Evolutionary conservation across 345 rosid genomes (phyloP).

Genomic region (Zanthoxylum bungeanum): DNA sequence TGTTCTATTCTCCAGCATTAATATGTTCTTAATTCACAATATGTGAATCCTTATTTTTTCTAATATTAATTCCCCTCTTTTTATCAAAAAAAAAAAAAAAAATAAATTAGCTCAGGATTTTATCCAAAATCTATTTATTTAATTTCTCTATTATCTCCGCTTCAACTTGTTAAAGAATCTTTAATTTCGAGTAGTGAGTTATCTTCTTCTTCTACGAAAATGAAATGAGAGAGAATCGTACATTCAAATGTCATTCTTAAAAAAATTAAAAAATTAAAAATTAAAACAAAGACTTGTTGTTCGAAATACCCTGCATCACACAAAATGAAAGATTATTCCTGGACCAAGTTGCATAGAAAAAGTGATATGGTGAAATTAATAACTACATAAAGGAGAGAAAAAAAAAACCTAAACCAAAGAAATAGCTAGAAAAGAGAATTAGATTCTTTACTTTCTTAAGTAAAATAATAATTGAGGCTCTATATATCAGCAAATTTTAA

Average conservation of each 20-base stretch:
- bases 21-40: no score
- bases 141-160: no score
- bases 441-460: conserved; percentile 6
- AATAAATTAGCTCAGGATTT: no score
- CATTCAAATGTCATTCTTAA: not conserved
- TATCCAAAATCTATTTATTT: no score
- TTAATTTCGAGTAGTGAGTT: no score
- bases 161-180: no score
- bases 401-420: not conserved
- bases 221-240: not conserved
- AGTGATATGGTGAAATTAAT: not conserved
- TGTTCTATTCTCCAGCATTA: no score
- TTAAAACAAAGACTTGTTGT: not conserved
- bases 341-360: not conserved
- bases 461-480: not conserved
- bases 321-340: not conserved
- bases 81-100: no score
- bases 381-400: not conserved
- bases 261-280: no score
- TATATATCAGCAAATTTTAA: not conserved
- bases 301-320: not conserved
- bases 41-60: no score
- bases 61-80: no score
- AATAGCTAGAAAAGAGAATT: not conserved
- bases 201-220: no score